These are phyloP conservation scores for Paraphoma chrysanthemicola DNA, from an alignment of 2,329 filamentous ascomycete species.

Conservation along the genomic window DNA sequence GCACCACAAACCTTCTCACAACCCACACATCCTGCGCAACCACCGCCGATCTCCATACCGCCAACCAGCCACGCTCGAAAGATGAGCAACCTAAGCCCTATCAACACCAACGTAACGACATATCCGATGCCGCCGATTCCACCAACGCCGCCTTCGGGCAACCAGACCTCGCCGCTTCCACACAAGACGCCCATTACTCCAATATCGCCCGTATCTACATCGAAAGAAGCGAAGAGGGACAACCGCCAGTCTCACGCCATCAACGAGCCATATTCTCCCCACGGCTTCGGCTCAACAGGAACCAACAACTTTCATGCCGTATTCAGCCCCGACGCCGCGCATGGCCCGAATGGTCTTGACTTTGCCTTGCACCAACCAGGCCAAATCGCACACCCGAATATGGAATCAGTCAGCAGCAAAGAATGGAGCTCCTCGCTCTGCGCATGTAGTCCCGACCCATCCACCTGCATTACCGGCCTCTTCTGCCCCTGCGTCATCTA, in stretches of 20 bases:
- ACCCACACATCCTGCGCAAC: conserved; percentile 10
- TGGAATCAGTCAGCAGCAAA: conserved; percentile 36
- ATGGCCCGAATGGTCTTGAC: conserved; percentile 49
- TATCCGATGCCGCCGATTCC: conserved; percentile 35
- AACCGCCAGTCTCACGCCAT: conserved; percentile 20
- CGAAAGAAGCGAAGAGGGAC: conserved; percentile 16
- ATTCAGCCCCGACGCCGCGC: conserved; percentile 45
- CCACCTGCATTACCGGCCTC: conserved; percentile 48
- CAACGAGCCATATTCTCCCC: conserved; percentile 42
- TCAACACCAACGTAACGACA: conserved; percentile 36
- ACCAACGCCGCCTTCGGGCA: conserved; percentile 31
- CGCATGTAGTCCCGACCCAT: conserved; percentile 42
- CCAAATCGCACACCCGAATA: conserved; percentile 51
- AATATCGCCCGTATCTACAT: conserved; percentile 30
- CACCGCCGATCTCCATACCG: conserved; percentile 20
- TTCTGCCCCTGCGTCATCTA: conserved; percentile 55
- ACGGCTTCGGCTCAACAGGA: conserved; percentile 31
- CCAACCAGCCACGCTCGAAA: conserved; percentile 39
- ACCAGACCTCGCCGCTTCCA: conserved; percentile 29
- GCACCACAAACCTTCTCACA: conserved; percentile 11
- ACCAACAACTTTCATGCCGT: conserved; percentile 36
- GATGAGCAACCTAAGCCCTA: conserved; percentile 39
- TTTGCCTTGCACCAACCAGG: conserved; percentile 46
- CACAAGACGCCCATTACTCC: conserved; percentile 40
- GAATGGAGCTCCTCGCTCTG: conserved; percentile 45